Conservation (phyloP, 345 rosid species). For the Erucastrum elatum region DNA sequence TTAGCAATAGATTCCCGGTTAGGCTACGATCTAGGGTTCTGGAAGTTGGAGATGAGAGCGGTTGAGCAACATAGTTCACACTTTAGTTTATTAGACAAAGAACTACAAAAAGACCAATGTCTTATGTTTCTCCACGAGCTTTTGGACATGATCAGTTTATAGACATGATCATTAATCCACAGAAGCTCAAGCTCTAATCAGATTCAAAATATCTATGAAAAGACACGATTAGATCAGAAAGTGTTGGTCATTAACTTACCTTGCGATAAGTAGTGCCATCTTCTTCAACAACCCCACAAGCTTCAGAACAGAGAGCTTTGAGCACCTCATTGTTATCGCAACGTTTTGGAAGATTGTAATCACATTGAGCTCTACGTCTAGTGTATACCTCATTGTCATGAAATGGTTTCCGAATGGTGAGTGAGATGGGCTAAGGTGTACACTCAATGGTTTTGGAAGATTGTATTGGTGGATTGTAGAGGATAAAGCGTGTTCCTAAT, state of each 20-base stretch:
- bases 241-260: conserved; percentile 34
- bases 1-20: conserved; percentile 82
- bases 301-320: conserved; percentile 86
- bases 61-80: conserved; percentile 48
- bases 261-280: conserved; percentile 95
- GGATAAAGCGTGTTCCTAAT: not conserved
- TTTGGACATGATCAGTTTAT: conserved; percentile 9
- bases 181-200: not conserved
- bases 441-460: too few relatives aligned
- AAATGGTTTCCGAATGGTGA: not conserved
- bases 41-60: conserved; percentile 81
- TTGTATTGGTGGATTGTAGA: not conserved
- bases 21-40: conserved; percentile 69
- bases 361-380: too few relatives aligned
- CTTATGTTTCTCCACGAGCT: too few relatives aligned
- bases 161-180: not conserved
- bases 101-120: conserved; percentile 6
- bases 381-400: not conserved
- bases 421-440: conserved; percentile 19
- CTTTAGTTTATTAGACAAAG: conserved; percentile 36
- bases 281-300: conserved; percentile 96
- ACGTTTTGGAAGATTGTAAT: conserved; percentile 64
- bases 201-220: not conserved
- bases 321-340: conserved; percentile 93
- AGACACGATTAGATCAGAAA: conserved; percentile 30